Conservation (phyloP, 2,329 filamentous ascomycete genomes). For the Hirsutella rhossiliensis region DNA sequence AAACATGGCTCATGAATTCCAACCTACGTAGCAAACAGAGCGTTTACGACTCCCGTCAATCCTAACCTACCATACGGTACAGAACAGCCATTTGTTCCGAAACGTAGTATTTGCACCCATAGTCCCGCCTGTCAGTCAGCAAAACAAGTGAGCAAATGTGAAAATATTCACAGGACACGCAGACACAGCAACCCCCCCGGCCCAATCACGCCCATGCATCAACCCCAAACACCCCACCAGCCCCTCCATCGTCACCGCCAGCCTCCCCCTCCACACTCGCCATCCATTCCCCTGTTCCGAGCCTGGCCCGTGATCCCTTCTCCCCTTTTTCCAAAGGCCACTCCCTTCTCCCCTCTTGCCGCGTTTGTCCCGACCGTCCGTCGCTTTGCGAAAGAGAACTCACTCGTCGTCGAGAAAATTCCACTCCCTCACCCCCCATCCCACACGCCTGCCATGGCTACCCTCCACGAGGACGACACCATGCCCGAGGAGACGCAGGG, state of each 20-base stretch:
- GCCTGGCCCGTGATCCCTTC: background rate
- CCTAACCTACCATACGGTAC: no score
- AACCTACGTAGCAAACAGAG: no score
- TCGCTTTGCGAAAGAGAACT: background rate
- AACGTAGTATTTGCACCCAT: no score
- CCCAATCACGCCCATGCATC: background rate
- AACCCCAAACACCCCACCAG: background rate
- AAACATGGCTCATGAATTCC: no score
- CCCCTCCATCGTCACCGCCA: conserved; percentile 3
- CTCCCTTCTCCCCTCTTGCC: no score
- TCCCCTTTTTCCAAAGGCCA: no score
- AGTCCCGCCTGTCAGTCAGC: no score
- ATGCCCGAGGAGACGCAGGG: conserved; percentile 81
- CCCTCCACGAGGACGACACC: conserved; percentile 65
- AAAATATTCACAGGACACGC: background rate
- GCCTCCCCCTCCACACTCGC: conserved; percentile 4
- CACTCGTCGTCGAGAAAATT: background rate
- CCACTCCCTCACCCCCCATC: conserved; percentile 1
- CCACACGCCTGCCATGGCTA: conserved; percentile 42
- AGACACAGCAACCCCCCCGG: background rate
- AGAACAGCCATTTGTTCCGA: no score
- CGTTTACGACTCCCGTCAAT: no score
- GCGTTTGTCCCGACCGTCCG: background rate
- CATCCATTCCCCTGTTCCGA: background rate
- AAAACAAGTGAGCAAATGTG: no score